Conservation (phyloP, 2,329 filamentous ascomycete genomes). For the Aureobasidium melanogenum region DNA sequence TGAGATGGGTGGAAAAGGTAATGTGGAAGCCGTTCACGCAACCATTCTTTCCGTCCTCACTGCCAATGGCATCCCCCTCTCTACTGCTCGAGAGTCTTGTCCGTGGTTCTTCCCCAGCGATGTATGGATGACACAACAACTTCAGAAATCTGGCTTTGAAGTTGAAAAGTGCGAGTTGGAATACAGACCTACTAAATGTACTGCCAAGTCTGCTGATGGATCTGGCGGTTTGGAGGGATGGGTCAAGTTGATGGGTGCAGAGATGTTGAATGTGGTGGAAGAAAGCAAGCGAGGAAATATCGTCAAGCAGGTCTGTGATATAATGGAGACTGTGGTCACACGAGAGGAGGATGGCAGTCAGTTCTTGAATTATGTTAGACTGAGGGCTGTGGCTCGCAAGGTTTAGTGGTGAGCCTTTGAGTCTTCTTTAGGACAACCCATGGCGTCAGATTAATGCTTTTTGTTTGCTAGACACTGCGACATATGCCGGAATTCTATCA, state of each 20-base stretch:
- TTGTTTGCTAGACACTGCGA: no score
- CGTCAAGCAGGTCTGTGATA: constrained; percentile 46
- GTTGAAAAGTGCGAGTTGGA: constrained; percentile 48
- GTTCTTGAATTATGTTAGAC: constrained; percentile 40
- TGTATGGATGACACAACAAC: constrained; percentile 40
- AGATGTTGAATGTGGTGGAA: constrained; percentile 47
- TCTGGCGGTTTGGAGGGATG: constrained; percentile 51
- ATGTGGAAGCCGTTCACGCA: constrained; percentile 54
- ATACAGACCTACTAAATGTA: constrained; percentile 53
- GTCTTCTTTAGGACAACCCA: neutral
- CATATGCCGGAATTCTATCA: no score
- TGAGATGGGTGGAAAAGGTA: constrained; percentile 64
- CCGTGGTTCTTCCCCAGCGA: constrained; percentile 69
- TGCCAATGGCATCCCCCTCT: constrained; percentile 42
- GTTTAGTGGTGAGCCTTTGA: neutral
- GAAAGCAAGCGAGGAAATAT: constrained; percentile 42
- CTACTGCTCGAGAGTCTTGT: constrained; percentile 40
- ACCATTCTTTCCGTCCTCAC: constrained; percentile 47
- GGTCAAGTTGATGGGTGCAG: constrained; percentile 54
- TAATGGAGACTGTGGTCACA: constrained; percentile 47
- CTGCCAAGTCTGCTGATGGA: constrained; percentile 29
- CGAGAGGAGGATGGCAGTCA: constrained; percentile 49
- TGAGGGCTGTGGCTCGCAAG: constrained; percentile 34
- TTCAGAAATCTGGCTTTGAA: constrained; percentile 34
- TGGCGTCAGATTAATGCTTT: neutral